Percentiles rank a stretch among this genome's conserved stretches.
These are phyloP conservation scores for Kurtzmaniella natalensis DNA, from an alignment of 1,139 yeast genomes.

Conservation along the genomic window DNA sequence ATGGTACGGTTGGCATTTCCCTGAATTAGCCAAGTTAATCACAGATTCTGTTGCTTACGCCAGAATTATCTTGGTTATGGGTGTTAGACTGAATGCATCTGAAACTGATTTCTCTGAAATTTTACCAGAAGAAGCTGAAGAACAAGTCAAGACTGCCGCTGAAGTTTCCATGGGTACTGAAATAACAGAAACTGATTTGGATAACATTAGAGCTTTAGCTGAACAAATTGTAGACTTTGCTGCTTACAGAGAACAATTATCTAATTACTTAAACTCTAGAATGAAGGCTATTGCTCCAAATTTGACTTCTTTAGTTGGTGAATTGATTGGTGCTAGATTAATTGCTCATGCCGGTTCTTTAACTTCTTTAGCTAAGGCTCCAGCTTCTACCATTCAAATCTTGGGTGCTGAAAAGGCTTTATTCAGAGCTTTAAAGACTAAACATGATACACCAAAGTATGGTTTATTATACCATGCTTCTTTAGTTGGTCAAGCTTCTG, in stretches of 20 bases:
- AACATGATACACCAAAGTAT: conserved; percentile 97
- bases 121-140: conserved; percentile 88
- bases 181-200: conserved; percentile 89
- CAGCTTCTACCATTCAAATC: conserved; percentile 97
- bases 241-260: conserved; percentile 86
- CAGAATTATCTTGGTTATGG: conserved; percentile 90
- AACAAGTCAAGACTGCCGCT: conserved; percentile 78
- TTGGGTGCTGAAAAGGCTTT: conserved; percentile 99
- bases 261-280: conserved; percentile 84
- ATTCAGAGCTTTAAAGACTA: conserved; percentile 96
- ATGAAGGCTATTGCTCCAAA: conserved; percentile 99
- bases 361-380: conserved; percentile 93
- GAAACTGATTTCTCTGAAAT: conserved; percentile 88
- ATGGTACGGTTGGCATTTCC: conserved; percentile 99
- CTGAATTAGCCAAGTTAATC: conserved; percentile 93
- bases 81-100: conserved; percentile 85
- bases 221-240: conserved; percentile 90
- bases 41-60: conserved; percentile 94
- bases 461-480: conserved; percentile 97
- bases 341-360: conserved; percentile 98
- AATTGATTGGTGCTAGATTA: conserved; percentile 96
- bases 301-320: conserved; percentile 93
- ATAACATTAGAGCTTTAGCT: conserved; percentile 86
- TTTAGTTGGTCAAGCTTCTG: conserved; percentile 92
- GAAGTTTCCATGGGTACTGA: conserved; percentile 99